Conservation (phyloP, 1,139 yeast genomes). For the Sugiyamaella paludigena region DNA sequence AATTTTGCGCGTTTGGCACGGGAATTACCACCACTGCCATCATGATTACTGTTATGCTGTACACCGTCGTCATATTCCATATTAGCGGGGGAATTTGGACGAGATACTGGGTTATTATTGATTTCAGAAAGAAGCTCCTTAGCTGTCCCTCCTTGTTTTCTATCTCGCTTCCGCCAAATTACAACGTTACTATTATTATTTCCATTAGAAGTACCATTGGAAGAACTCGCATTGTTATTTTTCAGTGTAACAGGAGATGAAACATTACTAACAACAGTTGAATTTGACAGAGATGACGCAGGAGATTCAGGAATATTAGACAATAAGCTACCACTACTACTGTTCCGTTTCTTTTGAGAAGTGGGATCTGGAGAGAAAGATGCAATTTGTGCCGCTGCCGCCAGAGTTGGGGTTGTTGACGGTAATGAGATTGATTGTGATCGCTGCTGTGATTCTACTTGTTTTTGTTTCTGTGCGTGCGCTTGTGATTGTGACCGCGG, state of each 20-base stretch:
- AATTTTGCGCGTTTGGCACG: constrained; percentile 2
- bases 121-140: constrained; percentile 13
- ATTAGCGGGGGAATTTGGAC: neutral
- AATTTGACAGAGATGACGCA: constrained; percentile 3
- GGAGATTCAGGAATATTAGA: constrained; percentile 3
- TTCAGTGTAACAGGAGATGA: constrained; percentile 5
- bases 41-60: neutral
- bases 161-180: constrained; percentile 13
- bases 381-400: too few relatives aligned
- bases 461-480: neutral
- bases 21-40: too few relatives aligned
- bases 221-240: neutral
- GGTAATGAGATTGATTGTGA: neutral
- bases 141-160: constrained; percentile 13
- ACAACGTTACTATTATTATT: neutral
- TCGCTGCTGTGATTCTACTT: neutral
- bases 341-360: neutral
- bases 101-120: neutral
- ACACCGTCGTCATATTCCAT: neutral
- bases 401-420: too few relatives aligned
- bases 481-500: too few relatives aligned
- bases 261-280: neutral
- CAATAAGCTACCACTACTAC: neutral
- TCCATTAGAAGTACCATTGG: neutral
- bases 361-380: too few relatives aligned